Evolutionary conservation across 768 basidiomycete genomes (phyloP).

Genomic region (Tubosaeta sp.): DNA sequence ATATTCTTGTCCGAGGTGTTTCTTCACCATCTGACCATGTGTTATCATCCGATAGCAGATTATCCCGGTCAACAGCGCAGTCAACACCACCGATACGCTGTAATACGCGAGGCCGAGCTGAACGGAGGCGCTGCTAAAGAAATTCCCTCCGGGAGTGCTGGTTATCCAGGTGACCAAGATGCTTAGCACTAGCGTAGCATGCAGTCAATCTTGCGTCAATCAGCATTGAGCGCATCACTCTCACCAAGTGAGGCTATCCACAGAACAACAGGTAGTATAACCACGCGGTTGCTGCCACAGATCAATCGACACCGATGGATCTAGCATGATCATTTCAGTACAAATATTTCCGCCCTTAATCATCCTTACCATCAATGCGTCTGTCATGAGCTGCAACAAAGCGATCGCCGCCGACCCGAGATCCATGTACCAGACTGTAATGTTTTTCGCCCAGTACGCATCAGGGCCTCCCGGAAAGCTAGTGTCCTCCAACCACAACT

Average conservation of each 20-base stretch:
- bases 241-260: conserved; percentile 26
- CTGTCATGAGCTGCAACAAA: conserved; percentile 33
- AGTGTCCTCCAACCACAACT: conserved; percentile 34
- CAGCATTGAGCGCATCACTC: neutral
- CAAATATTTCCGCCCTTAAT: neutral
- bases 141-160: conserved; percentile 15
- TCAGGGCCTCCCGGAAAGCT: conserved; percentile 33
- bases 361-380: conserved; percentile 35
- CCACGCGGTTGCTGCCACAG: conserved; percentile 19
- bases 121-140: conserved; percentile 13
- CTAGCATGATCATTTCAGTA: conserved; percentile 21
- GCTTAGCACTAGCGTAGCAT: conserved; percentile 13
- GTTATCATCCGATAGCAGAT: conserved; percentile 18
- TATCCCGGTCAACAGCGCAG: conserved; percentile 15
- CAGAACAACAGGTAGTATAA: conserved; percentile 17
- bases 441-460: conserved; percentile 28
- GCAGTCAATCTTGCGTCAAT: neutral
- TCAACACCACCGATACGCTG: conserved; percentile 16
- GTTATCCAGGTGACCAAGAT: conserved; percentile 11
- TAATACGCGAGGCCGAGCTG: conserved; percentile 19
- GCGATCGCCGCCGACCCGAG: conserved; percentile 27
- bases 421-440: conserved; percentile 28
- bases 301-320: conserved; percentile 37
- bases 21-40: conserved; percentile 9
- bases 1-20: conserved; percentile 16